phyloP scores from a whole-genome alignment of 495 filamentous ascomycete genomes.

The Xylaria bambusicola region DNA sequence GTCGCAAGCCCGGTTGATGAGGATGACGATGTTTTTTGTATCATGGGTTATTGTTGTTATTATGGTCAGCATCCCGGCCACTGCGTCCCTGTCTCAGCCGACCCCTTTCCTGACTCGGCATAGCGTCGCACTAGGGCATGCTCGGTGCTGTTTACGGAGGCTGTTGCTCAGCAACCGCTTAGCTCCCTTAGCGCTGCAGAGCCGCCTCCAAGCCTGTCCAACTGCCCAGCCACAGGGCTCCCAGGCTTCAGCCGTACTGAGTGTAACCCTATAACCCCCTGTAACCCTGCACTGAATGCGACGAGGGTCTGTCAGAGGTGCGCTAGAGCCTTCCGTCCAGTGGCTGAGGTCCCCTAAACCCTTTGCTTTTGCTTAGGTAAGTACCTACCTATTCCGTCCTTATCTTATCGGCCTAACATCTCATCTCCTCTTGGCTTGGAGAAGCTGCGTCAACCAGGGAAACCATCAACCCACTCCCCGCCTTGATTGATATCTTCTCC shows the following conservation, averaged over 20 bases:
- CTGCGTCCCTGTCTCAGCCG: conserved; percentile 24
- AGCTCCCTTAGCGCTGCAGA: too few relatives aligned
- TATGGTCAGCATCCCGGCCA: conserved; percentile 3
- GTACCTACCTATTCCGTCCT: neutral
- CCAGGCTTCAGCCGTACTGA: too few relatives aligned
- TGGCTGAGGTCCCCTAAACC: neutral
- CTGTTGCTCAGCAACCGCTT: conserved; percentile 34
- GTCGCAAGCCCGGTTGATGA: conserved; percentile 12
- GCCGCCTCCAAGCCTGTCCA: neutral
- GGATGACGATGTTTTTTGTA: conserved; percentile 38
- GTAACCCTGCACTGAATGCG: too few relatives aligned
- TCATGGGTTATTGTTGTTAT: conserved; percentile 38
- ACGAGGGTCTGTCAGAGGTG: too few relatives aligned
- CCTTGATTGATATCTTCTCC: too few relatives aligned
- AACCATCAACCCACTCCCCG: too few relatives aligned
- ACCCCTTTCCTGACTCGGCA: conserved; percentile 23
- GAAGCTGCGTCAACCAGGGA: too few relatives aligned
- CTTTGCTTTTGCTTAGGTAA: neutral
- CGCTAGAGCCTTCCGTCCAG: too few relatives aligned
- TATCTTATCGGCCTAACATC: neutral
- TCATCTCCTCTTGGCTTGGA: too few relatives aligned
- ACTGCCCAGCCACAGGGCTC: neutral
- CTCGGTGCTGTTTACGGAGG: conserved; percentile 21
- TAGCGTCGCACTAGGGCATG: conserved; percentile 16
- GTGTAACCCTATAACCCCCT: too few relatives aligned